A percentile compares a stretch with the other conserved stretches of the same genome.
phyloP scores from a whole-genome alignment of 768 basidiomycete genomes.

The Terana coerulea region DNA sequence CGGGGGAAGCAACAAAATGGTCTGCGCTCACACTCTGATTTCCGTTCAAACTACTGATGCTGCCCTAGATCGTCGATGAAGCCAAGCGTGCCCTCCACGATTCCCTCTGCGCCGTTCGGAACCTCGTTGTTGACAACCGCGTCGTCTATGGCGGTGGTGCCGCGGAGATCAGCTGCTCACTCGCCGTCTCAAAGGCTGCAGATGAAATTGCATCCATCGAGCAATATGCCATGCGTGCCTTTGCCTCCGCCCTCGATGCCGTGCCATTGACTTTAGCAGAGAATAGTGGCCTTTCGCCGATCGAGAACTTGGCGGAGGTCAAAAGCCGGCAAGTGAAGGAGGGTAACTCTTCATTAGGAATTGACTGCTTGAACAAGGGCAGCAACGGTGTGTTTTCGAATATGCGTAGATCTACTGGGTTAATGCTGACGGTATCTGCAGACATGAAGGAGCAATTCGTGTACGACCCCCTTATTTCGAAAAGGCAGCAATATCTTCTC shows the following conservation, averaged over 20 bases:
- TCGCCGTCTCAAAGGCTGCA: conserved; percentile 91
- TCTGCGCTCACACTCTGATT: conserved; percentile 25
- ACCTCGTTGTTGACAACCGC: conserved; percentile 90
- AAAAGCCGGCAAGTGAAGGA: conserved; percentile 91
- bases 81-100: conserved; percentile 98
- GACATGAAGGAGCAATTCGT: conserved; percentile 99
- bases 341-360: conserved; percentile 80
- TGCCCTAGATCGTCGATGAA: conserved; percentile 94
- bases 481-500: conserved; percentile 93
- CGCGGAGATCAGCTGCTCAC: conserved; percentile 92
- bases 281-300: conserved; percentile 94
- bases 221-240: conserved; percentile 99
- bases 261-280: conserved; percentile 95
- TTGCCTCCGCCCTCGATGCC: conserved; percentile 92
- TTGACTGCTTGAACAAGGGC: conserved; percentile 85
- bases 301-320: conserved; percentile 94
- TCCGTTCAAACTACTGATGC: background rate
- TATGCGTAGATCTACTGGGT: background rate
- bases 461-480: conserved; percentile 95
- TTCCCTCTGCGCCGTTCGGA: conserved; percentile 95
- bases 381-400: conserved; percentile 65
- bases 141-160: conserved; percentile 99
- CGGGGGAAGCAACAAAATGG: conserved; percentile 99
- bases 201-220: conserved; percentile 98
- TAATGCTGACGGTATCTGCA: conserved; percentile 28